phyloP scores from a whole-genome alignment of 2,329 filamentous ascomycete species.

The Ambrosiella xylebori region DNA sequence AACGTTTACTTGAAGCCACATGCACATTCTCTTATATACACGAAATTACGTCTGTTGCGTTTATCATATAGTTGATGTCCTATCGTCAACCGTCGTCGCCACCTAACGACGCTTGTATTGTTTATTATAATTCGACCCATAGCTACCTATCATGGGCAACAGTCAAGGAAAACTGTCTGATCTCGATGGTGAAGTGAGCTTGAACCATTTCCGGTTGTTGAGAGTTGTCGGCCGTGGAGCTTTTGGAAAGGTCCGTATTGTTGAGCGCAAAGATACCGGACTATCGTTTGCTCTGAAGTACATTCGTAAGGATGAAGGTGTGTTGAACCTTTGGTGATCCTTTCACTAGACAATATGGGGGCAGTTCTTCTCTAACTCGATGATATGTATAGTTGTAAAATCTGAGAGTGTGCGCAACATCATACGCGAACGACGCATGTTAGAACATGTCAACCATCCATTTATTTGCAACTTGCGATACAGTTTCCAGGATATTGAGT shows the following conservation, averaged over 20 bases:
- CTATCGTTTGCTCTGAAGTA: slow-evolving; percentile 95
- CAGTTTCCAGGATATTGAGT: slow-evolving; percentile 98
- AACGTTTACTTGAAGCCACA: not conserved
- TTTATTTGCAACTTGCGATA: slow-evolving; percentile 98
- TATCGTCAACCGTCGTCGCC: not conserved
- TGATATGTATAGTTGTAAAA: slow-evolving; percentile 54
- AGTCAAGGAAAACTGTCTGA: slow-evolving; percentile 85
- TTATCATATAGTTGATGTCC: not conserved
- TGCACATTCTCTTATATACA: not conserved
- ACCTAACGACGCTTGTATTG: not conserved
- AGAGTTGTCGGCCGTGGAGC: slow-evolving; percentile 94
- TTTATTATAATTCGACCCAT: not conserved
- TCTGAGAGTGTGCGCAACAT: slow-evolving; percentile 98
- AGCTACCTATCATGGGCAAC: slow-evolving; percentile 52
- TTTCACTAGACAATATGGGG: not conserved
- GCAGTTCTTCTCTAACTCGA: not conserved
- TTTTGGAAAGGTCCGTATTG: slow-evolving; percentile 96
- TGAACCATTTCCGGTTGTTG: slow-evolving; percentile 91
- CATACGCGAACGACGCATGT: slow-evolving; percentile 90
- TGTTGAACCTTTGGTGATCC: not conserved
- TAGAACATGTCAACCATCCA: slow-evolving; percentile 92
- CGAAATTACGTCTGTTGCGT: not conserved
- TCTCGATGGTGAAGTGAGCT: slow-evolving; percentile 90
- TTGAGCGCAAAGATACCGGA: slow-evolving; percentile 89
- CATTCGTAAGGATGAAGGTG: slow-evolving; percentile 95